Percentiles rank a stretch among this genome's conserved stretches.
Conservation (phyloP, 2,329 filamentous ascomycete species). For the Aspergillus japonicus region DNA sequence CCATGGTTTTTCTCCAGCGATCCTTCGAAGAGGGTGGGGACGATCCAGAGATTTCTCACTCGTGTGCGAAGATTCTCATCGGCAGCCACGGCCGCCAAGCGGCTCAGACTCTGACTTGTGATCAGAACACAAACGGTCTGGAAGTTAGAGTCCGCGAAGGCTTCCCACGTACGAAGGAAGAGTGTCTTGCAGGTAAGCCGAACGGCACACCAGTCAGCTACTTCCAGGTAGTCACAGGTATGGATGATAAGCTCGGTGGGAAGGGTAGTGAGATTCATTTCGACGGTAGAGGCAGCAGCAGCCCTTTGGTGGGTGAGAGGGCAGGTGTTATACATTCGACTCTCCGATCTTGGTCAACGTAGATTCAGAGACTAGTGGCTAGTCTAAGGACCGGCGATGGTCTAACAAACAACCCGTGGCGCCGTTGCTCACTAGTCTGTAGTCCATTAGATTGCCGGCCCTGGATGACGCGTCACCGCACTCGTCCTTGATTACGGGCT, state of each 20-base stretch:
- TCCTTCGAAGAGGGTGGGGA: neutral
- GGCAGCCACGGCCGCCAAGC: neutral
- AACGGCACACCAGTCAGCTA: neutral
- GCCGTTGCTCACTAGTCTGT: too few species aligned
- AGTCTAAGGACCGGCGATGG: too few species aligned
- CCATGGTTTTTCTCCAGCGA: too few species aligned
- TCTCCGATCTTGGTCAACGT: too few species aligned
- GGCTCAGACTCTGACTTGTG: neutral
- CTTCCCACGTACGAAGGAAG: neutral
- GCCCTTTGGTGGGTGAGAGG: neutral
- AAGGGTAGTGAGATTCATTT: neutral
- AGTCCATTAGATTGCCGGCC: too few species aligned
- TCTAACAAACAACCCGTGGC: too few species aligned
- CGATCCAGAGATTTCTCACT: neutral
- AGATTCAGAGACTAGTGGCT: too few species aligned
- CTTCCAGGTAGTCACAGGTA: neutral
- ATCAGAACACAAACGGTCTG: neutral
- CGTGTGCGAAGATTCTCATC: neutral
- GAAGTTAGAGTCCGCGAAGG: neutral
- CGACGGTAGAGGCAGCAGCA: neutral
- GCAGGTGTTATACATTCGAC: neutral
- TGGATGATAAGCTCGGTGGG: neutral
- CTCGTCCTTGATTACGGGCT: too few species aligned
- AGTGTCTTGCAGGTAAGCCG: neutral
- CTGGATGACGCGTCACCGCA: too few species aligned